Evolutionary conservation across 2,329 filamentous ascomycete species (phyloP).

Genomic region (Dendrostoma leiphaemia): DNA sequence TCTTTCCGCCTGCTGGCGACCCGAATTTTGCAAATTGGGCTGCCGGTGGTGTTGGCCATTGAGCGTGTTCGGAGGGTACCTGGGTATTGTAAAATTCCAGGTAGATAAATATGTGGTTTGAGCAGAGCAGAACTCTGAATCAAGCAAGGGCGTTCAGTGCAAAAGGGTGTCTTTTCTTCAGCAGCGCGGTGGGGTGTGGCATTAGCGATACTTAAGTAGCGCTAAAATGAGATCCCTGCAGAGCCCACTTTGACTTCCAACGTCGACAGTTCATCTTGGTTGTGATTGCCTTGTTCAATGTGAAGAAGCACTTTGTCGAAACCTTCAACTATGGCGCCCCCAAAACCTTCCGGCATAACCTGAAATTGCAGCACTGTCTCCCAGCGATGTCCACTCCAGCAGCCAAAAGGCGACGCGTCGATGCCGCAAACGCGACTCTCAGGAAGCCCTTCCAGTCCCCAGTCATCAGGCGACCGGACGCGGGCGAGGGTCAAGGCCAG

Average conservation of each 20-base stretch:
- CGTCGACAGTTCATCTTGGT: background rate
- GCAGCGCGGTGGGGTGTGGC: background rate
- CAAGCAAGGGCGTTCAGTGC: slow-evolving; percentile 8
- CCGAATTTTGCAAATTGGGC: slow-evolving; percentile 66
- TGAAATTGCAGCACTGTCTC: background rate
- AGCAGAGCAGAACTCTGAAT: background rate
- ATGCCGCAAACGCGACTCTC: slow-evolving; percentile 55
- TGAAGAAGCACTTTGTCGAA: background rate
- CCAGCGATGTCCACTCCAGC: slow-evolving; percentile 35
- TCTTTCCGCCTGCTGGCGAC: slow-evolving; percentile 59
- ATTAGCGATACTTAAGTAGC: slow-evolving; percentile 8
- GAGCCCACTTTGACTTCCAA: background rate
- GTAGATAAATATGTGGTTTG: slow-evolving; percentile 1
- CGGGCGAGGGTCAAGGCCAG: background rate
- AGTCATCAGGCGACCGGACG: slow-evolving; percentile 21
- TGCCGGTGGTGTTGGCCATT: slow-evolving; percentile 63
- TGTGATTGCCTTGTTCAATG: background rate
- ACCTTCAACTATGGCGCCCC: background rate
- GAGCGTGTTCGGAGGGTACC: slow-evolving; percentile 24
- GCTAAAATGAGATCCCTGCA: slow-evolving; percentile 13
- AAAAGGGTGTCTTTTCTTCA: background rate
- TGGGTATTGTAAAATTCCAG: no score
- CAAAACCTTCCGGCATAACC: background rate
- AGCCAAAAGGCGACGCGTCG: slow-evolving; percentile 63
- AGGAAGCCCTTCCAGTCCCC: slow-evolving; percentile 73